Conservation (phyloP, 2,329 filamentous ascomycete genomes). For the Diaporthe caulivora region DNA sequence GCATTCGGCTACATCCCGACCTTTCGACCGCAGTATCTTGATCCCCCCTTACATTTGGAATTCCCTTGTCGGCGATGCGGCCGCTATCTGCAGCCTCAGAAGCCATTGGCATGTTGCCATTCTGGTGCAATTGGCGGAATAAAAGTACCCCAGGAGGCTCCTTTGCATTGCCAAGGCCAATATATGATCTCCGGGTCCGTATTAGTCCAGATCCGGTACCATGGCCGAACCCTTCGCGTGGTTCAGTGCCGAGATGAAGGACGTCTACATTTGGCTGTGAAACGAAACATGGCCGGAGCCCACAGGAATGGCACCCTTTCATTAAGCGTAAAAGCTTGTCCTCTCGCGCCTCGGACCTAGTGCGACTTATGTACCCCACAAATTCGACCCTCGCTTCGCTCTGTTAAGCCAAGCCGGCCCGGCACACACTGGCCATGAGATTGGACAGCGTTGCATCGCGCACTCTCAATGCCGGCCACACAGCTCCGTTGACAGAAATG, state of each 20-base stretch:
- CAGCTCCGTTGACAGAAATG: conserved; percentile 28
- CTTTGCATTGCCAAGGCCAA: conserved; percentile 12
- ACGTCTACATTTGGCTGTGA: conserved; percentile 6
- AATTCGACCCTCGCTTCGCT: neutral
- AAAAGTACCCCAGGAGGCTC: conserved; percentile 19
- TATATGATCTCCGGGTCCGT: conserved; percentile 20
- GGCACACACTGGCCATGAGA: neutral
- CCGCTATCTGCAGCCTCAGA: conserved; percentile 12
- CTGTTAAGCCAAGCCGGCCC: conserved; percentile 16
- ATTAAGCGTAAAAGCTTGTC: conserved; percentile 18
- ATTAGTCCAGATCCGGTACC: conserved; percentile 27
- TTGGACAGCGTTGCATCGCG: conserved; percentile 17
- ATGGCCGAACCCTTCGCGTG: neutral
- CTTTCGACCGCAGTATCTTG: neutral
- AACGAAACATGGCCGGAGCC: conserved; percentile 20
- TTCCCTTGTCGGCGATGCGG: neutral
- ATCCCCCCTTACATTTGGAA: neutral
- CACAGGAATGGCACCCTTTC: conserved; percentile 16
- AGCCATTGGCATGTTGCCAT: conserved; percentile 10
- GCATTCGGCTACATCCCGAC: neutral
- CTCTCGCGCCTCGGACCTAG: neutral
- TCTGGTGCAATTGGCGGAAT: conserved; percentile 30
- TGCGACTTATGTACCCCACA: neutral
- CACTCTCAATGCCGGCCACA: neutral
- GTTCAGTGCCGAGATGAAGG: conserved; percentile 29